A percentile compares a stretch with the other conserved stretches of the same genome.
These are phyloP conservation scores for Protomyces pachydermus DNA, from an alignment of 1,139 yeast species.

Conservation along the genomic window DNA sequence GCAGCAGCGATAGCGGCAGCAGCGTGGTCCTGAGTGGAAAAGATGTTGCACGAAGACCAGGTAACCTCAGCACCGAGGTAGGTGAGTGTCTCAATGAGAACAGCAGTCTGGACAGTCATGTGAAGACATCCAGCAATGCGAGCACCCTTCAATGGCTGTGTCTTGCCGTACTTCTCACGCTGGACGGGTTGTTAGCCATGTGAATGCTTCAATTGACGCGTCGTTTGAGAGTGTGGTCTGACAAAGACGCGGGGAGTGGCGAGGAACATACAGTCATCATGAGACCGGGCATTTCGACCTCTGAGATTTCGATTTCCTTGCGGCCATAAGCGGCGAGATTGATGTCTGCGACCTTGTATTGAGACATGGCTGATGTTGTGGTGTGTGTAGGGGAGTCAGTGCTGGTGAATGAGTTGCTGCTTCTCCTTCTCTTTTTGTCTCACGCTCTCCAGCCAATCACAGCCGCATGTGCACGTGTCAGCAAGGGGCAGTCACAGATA, in stretches of 20 bases:
- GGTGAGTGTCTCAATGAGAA: constrained; percentile 91
- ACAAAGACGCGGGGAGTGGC: background rate
- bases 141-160: constrained; percentile 97
- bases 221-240: no score
- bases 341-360: constrained; percentile 94
- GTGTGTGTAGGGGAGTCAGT: background rate
- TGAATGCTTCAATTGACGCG: background rate
- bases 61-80: constrained; percentile 99
- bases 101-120: constrained; percentile 99
- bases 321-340: constrained; percentile 98
- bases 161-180: constrained; percentile 83
- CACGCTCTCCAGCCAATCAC: background rate
- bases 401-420: background rate
- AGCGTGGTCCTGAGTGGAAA: constrained; percentile 68
- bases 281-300: constrained; percentile 98
- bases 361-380: constrained; percentile 10
- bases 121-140: constrained; percentile 93
- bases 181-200: background rate
- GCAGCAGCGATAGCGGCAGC: constrained; percentile 99
- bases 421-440: background rate
- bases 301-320: constrained; percentile 98
- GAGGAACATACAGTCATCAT: constrained; percentile 61
- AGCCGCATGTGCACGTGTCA: background rate
- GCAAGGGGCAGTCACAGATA: no score
- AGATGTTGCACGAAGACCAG: constrained; percentile 99